Evolutionary conservation across 2,329 filamentous ascomycete species (phyloP).

Genomic region (Trichoderma asperellum): DNA sequence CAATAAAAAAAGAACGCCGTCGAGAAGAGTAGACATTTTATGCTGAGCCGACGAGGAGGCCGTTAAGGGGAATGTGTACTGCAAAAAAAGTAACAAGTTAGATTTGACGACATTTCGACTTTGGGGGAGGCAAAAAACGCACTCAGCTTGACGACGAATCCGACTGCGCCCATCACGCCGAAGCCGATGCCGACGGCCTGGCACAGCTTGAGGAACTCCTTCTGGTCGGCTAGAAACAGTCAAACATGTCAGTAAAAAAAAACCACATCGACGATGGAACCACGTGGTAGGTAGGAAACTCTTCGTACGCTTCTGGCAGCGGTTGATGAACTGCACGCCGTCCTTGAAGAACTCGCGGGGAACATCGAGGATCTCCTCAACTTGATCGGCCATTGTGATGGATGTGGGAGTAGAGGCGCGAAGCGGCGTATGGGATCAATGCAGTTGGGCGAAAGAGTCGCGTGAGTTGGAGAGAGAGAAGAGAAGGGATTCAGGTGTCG

Average conservation of each 20-base stretch:
- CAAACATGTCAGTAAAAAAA: background rate
- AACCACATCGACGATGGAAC: background rate
- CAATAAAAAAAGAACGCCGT: slow-evolving; percentile 13
- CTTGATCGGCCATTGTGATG: slow-evolving; percentile 64
- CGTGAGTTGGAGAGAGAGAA: background rate
- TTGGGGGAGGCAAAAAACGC: slow-evolving; percentile 36
- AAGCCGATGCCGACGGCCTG: slow-evolving; percentile 71
- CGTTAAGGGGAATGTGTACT: slow-evolving; percentile 73
- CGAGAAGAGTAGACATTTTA: slow-evolving; percentile 43
- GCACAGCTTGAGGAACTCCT: slow-evolving; percentile 51
- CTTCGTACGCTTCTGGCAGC: slow-evolving; percentile 63
- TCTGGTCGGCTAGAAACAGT: slow-evolving; percentile 44
- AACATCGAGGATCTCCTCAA: slow-evolving; percentile 72
- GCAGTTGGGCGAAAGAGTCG: slow-evolving; percentile 9
- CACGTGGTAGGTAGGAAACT: background rate
- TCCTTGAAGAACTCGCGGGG: slow-evolving; percentile 67
- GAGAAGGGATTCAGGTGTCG: slow-evolving; percentile 18
- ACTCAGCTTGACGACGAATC: slow-evolving; percentile 73
- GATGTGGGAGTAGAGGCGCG: background rate
- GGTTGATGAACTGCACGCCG: slow-evolving; percentile 64
- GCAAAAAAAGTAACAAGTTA: background rate
- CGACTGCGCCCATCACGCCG: slow-evolving; percentile 71
- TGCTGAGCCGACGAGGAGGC: slow-evolving; percentile 69
- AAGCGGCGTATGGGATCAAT: background rate
- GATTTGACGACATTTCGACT: background rate